Conservation (phyloP, 257 asterid genomes). For the Orobanche coerulescens region DNA sequence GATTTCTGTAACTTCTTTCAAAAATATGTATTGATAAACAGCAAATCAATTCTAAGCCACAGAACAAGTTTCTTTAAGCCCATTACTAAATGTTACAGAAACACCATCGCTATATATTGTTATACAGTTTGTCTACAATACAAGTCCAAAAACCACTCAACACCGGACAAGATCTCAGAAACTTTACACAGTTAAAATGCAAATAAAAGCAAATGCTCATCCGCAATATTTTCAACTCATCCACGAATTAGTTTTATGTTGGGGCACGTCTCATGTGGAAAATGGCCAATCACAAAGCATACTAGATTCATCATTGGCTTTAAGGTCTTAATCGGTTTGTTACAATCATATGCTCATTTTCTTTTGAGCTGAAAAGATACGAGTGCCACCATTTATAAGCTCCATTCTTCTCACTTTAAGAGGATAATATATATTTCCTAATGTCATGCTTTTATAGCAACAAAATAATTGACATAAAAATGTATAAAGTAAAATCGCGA, state of each 20-base stretch:
- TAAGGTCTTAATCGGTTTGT: neutral
- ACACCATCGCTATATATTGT: no score
- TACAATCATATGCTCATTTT: neutral
- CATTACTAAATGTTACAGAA: no score
- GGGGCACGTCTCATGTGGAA: neutral
- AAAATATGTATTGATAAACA: no score
- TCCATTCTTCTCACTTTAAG: neutral
- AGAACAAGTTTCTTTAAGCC: no score
- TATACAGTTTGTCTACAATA: no score
- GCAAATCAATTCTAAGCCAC: no score
- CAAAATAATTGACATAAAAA: neutral
- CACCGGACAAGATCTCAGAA: no score
- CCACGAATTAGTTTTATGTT: neutral
- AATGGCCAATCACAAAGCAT: neutral
- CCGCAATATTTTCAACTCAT: constrained; percentile 7
- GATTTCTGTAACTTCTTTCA: no score
- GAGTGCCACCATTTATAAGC: neutral
- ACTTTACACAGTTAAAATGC: no score
- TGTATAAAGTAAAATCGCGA: neutral
- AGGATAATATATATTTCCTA: neutral
- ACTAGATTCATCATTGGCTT: neutral
- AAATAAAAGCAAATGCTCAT: no score
- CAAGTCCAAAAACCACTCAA: no score
- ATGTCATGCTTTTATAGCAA: neutral
- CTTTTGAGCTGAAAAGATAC: neutral